Base-by-base conservation (phyloP, 768 basidiomycete genomes). In the Lentinula sp. region DNA sequence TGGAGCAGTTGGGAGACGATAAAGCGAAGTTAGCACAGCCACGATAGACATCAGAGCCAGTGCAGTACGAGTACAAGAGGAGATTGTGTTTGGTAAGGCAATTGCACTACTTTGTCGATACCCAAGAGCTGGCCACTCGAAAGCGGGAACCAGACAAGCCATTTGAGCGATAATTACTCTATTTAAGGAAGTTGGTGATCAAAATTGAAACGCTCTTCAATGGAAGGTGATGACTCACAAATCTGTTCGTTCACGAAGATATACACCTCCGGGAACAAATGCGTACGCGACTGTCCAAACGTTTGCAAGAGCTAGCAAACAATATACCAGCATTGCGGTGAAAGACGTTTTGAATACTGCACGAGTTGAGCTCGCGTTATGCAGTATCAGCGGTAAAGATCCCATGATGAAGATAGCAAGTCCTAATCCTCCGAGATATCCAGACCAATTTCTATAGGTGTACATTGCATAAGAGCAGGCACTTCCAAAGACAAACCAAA, bases 271-370 rank as follows among this genome's bases (percentile, higher is more conserved):
- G 2, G 92, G 92, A 12, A 95, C 91, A 66, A 94, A 95, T 1
- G 93, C 92, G 73, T 95, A 94, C 0, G 93, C 93, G 58, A 91
- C 91, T 0, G 92, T 93, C 76, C 91, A 90, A 15, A 90, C 84
- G 60, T 85, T 86, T 33, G 85, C 81, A 23, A 94, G 78, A 55
- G 82, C 80, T 50, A 91, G 75, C 37, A 92, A 48, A 57, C 83
- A 79, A 57, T 86, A 86, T 2, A 87, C 73, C 20, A 85, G 69
- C 75, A 88, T 81, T 15, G 85, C 85, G 1, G 73, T 72, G 49
- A 81, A 83, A 64, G 81, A 82, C 4, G 82, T 83, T 65, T 74
- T 78, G 12, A 76, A 81, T 0, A 79, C 76, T 33, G 76, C 72
- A 1, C 73, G 73, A 6, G 70, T 69, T 3, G 69, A 67, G 0